phyloP scores from a whole-genome alignment of 2,329 filamentous ascomycete species.

The Aspergillus sclerotialis region DNA sequence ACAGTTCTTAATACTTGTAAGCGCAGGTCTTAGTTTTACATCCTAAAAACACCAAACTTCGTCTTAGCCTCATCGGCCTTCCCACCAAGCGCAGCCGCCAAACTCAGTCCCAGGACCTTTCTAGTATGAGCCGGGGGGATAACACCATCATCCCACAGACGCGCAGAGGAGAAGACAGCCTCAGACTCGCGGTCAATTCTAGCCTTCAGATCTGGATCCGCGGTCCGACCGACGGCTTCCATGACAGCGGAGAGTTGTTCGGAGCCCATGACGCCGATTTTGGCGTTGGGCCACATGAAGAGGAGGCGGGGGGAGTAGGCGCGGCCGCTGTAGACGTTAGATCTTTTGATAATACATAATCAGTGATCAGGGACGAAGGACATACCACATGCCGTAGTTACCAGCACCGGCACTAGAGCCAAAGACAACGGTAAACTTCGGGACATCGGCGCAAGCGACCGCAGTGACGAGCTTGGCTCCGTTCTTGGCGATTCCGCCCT shows the following conservation, averaged over 20 bases:
- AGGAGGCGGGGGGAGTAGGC: constrained; percentile 87
- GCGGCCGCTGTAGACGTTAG: constrained; percentile 53
- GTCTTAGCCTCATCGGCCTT: constrained; percentile 53
- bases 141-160: constrained; percentile 84
- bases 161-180: constrained; percentile 77
- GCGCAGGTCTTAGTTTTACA: constrained; percentile 50
- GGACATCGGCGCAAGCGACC: constrained; percentile 86
- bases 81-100: constrained; percentile 65
- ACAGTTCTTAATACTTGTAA: too few relatives aligned
- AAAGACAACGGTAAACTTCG: constrained; percentile 96
- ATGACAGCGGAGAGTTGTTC: constrained; percentile 90
- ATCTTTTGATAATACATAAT: constrained; percentile 3
- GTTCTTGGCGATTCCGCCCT: constrained; percentile 94
- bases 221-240: constrained; percentile 81
- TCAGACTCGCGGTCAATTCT: constrained; percentile 88
- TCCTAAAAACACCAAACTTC: constrained; percentile 75
- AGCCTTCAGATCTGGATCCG: constrained; percentile 71
- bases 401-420: constrained; percentile 88
- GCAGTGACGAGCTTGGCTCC: constrained; percentile 95
- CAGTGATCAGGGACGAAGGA: constrained; percentile 9
- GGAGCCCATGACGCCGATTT: constrained; percentile 90
- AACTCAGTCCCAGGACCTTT: constrained; percentile 63
- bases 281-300: constrained; percentile 98
- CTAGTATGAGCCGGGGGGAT: constrained; percentile 72
- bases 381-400: constrained; percentile 92